A percentile compares a stretch with the other conserved stretches of the same genome.
Evolutionary conservation across 805 yeast species (phyloP).

Genomic region (Pichia californica): DNA sequence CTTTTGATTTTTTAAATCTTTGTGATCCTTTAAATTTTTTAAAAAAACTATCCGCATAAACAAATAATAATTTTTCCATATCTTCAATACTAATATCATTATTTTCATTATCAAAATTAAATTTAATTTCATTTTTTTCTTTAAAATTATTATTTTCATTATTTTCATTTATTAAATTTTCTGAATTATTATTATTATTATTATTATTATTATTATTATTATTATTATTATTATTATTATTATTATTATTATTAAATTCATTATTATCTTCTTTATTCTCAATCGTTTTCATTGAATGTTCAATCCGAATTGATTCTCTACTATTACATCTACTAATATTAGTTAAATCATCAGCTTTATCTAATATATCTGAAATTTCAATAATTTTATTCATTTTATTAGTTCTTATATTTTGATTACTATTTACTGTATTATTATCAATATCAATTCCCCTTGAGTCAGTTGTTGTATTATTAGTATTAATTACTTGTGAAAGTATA

Average conservation of each 20-base stretch:
- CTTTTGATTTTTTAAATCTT: slow-evolving; percentile 23
- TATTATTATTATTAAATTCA: no score
- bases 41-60: slow-evolving; percentile 29
- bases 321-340: not conserved
- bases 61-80: slow-evolving; percentile 30
- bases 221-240: not conserved
- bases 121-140: no score
- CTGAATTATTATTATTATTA: no score
- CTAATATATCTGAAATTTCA: not conserved
- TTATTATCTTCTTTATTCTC: no score
- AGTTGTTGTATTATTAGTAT: no score
- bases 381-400: not conserved
- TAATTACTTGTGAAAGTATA: not conserved
- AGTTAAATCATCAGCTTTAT: not conserved
- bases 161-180: no score
- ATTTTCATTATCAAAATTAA: no score
- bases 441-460: no score
- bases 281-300: no score
- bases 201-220: not conserved
- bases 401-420: no score
- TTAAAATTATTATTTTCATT: not conserved
- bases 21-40: slow-evolving; percentile 18
- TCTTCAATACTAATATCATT: slow-evolving; percentile 12
- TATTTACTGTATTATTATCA: no score
- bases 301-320: no score